These are phyloP conservation scores for Quambalaria eucalypti DNA, from an alignment of 1,284 basidiomycete species.

Conservation along the genomic window DNA sequence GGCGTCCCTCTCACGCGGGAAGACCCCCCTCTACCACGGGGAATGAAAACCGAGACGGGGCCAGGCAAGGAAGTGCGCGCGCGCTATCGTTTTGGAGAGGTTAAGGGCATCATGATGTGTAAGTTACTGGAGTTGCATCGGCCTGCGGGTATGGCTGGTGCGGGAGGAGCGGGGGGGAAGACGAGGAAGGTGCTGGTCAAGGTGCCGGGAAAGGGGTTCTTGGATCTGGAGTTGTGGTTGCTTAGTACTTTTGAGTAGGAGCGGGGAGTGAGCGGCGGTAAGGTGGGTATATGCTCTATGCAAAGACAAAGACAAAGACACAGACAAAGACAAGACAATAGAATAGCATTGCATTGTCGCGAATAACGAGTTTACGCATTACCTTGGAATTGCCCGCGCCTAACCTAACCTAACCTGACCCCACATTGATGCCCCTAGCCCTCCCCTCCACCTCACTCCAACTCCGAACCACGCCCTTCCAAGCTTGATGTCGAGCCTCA, in stretches of 20 bases:
- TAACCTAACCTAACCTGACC: no score
- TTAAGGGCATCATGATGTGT: conserved; percentile 60
- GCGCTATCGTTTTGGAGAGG: conserved; percentile 61
- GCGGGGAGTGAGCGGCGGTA: no score
- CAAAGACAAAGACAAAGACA: no score
- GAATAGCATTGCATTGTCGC: no score
- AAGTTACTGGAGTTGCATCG: conserved; percentile 59
- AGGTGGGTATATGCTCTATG: no score
- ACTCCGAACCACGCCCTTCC: no score
- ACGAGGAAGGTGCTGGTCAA: not conserved
- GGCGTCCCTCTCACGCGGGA: conserved; percentile 65
- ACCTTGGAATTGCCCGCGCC: no score
- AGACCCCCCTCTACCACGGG: conserved; percentile 60
- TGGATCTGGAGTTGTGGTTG: not conserved
- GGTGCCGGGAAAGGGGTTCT: not conserved
- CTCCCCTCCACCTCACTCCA: no score
- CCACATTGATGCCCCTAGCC: no score
- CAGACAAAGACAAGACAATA: no score
- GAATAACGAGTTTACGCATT: no score
- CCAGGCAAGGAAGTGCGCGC: conserved; percentile 70
- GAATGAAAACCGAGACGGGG: conserved; percentile 53
- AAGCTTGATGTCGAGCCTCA: no score
- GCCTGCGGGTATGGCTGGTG: not conserved
- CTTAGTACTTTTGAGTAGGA: not conserved
- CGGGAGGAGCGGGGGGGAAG: not conserved